Conservation (phyloP, 805 yeast genomes). For the Sugiyamaella americana region DNA sequence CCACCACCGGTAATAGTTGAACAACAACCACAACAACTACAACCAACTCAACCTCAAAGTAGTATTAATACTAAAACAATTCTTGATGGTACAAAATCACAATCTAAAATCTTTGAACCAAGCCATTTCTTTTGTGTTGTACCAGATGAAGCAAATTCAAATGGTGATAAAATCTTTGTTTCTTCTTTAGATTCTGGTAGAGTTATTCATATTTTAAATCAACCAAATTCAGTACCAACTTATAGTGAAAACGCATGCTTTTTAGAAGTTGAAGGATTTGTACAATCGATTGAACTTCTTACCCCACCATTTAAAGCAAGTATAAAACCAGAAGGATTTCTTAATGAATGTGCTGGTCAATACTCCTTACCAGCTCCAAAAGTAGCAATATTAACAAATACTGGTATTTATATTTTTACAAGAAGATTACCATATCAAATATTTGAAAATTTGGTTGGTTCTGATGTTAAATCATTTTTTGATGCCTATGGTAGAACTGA, state of each 20-base stretch:
- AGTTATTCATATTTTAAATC: slow-evolving; percentile 44
- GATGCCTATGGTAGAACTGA: slow-evolving; percentile 82
- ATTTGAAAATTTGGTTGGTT: slow-evolving; percentile 54
- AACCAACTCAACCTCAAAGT: slow-evolving; percentile 1
- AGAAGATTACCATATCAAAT: slow-evolving; percentile 76
- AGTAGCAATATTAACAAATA: slow-evolving; percentile 76
- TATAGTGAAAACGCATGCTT: slow-evolving; percentile 79
- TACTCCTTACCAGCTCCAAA: slow-evolving; percentile 60
- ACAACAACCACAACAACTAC: slow-evolving; percentile 4
- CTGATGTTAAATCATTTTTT: slow-evolving; percentile 55
- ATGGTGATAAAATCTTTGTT: slow-evolving; percentile 51
- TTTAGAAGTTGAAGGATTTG: slow-evolving; percentile 51
- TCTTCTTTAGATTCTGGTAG: slow-evolving; percentile 80
- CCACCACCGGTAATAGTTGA: slow-evolving; percentile 33
- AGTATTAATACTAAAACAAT: neutral
- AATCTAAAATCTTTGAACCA: slow-evolving; percentile 66
- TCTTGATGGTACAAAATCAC: slow-evolving; percentile 35
- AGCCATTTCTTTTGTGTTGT: slow-evolving; percentile 77
- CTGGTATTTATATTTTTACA: slow-evolving; percentile 69
- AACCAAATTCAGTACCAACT: slow-evolving; percentile 23
- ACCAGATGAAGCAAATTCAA: slow-evolving; percentile 22
- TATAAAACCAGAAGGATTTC: slow-evolving; percentile 70
- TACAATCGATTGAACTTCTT: slow-evolving; percentile 68
- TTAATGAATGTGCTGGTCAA: slow-evolving; percentile 82
- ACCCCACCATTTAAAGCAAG: slow-evolving; percentile 69